A percentile compares a stretch with the other conserved stretches of the same genome.
Conservation (phyloP, 208 protist genomes). For the Entamoeba histolytica region DNA sequence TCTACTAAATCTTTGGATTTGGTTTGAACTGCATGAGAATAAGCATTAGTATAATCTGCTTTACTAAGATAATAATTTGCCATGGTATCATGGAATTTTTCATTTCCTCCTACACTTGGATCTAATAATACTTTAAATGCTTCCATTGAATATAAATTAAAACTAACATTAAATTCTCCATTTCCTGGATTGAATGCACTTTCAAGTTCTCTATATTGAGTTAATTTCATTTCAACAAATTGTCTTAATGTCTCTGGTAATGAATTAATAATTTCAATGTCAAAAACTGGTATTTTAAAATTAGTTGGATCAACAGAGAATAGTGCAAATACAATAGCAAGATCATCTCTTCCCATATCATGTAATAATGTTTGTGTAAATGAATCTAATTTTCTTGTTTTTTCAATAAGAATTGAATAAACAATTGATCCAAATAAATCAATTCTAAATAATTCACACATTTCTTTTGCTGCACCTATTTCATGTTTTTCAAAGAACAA, state of each 20-base stretch:
- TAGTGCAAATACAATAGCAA: neutral
- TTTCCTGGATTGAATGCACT: neutral
- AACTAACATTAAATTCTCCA: neutral
- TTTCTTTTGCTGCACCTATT: neutral
- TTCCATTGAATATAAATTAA: neutral
- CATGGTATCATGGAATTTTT: neutral
- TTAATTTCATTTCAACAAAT: neutral
- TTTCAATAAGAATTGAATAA: neutral
- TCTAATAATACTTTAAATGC: neutral
- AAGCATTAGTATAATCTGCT: neutral
- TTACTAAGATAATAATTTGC: neutral
- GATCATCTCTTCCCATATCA: neutral
- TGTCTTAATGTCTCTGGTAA: neutral
- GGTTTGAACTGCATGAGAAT: neutral
- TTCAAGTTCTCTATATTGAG: neutral
- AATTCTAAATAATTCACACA: neutral
- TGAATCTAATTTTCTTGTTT: neutral
- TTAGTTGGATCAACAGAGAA: neutral
- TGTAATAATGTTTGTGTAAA: neutral
- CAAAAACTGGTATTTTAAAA: neutral
- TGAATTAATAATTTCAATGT: neutral
- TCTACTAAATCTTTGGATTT: neutral
- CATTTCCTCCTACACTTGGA: neutral
- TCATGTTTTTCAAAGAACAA: neutral
- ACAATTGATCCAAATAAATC: neutral